Evolutionary conservation across 2,329 filamentous ascomycete species (phyloP).

Genomic region (Chrysosporium keratinophilum): DNA sequence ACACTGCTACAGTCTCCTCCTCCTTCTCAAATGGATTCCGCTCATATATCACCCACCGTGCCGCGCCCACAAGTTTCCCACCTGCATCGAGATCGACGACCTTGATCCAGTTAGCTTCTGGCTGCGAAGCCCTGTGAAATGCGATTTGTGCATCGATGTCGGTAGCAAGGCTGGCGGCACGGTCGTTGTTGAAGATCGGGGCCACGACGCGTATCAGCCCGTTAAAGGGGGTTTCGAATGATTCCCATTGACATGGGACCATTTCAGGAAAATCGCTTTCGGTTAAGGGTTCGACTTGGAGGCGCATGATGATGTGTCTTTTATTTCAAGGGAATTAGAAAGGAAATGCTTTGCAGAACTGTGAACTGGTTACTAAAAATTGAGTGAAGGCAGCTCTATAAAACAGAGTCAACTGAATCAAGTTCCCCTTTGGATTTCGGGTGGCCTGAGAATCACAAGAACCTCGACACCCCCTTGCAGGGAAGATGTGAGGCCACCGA

Average conservation of each 20-base stretch:
- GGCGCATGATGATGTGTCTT: conserved; percentile 1
- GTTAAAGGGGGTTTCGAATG: conserved; percentile 21
- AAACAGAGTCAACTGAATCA: too few relatives aligned
- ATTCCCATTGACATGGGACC: conserved; percentile 10
- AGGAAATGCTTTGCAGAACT: background rate
- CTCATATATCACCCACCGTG: conserved; percentile 24
- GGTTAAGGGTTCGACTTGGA: conserved; percentile 1
- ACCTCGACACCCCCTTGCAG: too few relatives aligned
- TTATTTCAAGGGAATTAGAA: background rate
- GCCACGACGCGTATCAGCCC: conserved; percentile 22
- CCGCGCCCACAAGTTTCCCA: conserved; percentile 22
- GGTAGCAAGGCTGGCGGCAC: conserved; percentile 13
- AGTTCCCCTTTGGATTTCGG: too few relatives aligned
- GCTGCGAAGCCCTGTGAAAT: conserved; percentile 21
- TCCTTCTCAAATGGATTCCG: conserved; percentile 22
- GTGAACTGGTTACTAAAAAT: background rate
- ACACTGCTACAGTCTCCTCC: conserved; percentile 18
- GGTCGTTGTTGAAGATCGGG: conserved; percentile 20
- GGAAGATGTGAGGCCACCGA: too few relatives aligned
- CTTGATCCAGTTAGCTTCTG: conserved; percentile 25
- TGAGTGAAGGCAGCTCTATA: background rate
- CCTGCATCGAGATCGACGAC: conserved; percentile 24
- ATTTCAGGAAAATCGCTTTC: conserved; percentile 15
- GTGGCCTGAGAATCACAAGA: too few relatives aligned
- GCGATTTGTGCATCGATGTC: conserved; percentile 17